Percentiles rank a stretch among this genome's conserved stretches.
Evolutionary conservation across 768 basidiomycete species (phyloP).

Genomic region (Pisolithus albus): DNA sequence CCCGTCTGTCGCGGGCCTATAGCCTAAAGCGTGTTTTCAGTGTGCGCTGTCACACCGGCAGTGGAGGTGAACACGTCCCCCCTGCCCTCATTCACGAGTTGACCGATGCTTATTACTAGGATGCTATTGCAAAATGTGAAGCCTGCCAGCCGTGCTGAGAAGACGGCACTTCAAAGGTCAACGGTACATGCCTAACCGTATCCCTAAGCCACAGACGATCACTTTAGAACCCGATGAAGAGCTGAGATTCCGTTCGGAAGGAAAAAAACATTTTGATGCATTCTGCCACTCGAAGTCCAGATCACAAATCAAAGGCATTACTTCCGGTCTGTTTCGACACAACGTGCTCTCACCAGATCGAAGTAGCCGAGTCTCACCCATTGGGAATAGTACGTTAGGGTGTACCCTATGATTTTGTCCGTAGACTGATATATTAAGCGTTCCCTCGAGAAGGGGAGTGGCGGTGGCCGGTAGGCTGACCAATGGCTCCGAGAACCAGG

Average conservation of each 20-base stretch:
- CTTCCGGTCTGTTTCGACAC: too few relatives aligned
- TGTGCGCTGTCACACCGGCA: too few relatives aligned
- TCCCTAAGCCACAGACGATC: background rate
- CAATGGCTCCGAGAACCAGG: slow-evolving; percentile 8
- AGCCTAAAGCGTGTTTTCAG: background rate
- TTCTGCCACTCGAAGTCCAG: background rate
- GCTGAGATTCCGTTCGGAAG: too few relatives aligned
- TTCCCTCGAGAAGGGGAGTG: slow-evolving; percentile 11
- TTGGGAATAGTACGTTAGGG: slow-evolving; percentile 1
- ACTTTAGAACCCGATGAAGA: background rate
- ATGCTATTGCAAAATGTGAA: background rate
- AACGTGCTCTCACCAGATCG: slow-evolving; percentile 1
- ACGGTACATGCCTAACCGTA: background rate
- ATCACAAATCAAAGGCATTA: too few relatives aligned
- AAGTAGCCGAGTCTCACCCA: slow-evolving; percentile 12
- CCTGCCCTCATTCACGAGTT: background rate
- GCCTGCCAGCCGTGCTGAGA: background rate
- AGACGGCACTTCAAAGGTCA: background rate
- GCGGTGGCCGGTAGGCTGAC: background rate
- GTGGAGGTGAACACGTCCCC: background rate
- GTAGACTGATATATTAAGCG: slow-evolving; percentile 27
- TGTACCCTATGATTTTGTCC: slow-evolving; percentile 9
- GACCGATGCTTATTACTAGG: background rate
- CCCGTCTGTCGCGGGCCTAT: background rate
- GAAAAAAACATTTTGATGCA: background rate